Evolutionary conservation across 352 stramenopile species (phyloP).

Genomic region (Phytophthora constricta): DNA sequence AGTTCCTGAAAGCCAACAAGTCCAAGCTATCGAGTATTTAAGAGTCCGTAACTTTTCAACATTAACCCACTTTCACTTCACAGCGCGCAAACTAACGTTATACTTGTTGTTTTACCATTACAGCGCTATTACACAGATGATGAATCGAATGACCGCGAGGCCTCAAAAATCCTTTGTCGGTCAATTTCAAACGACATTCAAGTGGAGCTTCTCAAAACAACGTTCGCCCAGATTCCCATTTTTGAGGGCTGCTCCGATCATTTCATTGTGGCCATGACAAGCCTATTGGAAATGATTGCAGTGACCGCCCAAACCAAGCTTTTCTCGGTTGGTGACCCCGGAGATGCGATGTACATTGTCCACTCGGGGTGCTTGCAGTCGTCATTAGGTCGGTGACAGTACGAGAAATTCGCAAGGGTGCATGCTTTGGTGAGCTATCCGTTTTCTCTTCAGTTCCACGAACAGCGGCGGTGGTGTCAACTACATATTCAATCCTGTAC

Average conservation of each 20-base stretch:
- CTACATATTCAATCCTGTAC: constrained; percentile 76
- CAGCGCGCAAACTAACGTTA: no score
- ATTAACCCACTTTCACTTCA: no score
- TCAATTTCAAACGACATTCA: constrained; percentile 83
- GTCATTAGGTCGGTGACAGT: constrained; percentile 64
- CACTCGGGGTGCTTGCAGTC: constrained; percentile 73
- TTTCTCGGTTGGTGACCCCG: constrained; percentile 60
- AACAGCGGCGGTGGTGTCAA: constrained; percentile 62
- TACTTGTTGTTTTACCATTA: not conserved
- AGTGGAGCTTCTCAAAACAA: constrained; percentile 66
- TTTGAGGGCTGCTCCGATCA: constrained; percentile 61
- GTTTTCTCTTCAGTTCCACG: constrained; percentile 65
- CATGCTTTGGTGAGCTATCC: constrained; percentile 77
- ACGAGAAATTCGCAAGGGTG: constrained; percentile 72
- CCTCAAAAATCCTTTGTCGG: constrained; percentile 68
- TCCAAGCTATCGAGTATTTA: constrained; percentile 73
- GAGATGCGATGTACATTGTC: constrained; percentile 83
- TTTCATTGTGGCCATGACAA: constrained; percentile 71
- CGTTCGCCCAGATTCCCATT: constrained; percentile 56
- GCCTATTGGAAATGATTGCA: constrained; percentile 67
- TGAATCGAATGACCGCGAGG: constrained; percentile 76
- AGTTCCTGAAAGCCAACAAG: constrained; percentile 62
- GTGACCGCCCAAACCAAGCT: constrained; percentile 63
- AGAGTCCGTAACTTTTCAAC: constrained; percentile 28
- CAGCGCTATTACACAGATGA: constrained; percentile 73